These are phyloP conservation scores for Euptelea pleiosperma DNA, from an alignment of 164 flowering plant species.

Conservation along the genomic window DNA sequence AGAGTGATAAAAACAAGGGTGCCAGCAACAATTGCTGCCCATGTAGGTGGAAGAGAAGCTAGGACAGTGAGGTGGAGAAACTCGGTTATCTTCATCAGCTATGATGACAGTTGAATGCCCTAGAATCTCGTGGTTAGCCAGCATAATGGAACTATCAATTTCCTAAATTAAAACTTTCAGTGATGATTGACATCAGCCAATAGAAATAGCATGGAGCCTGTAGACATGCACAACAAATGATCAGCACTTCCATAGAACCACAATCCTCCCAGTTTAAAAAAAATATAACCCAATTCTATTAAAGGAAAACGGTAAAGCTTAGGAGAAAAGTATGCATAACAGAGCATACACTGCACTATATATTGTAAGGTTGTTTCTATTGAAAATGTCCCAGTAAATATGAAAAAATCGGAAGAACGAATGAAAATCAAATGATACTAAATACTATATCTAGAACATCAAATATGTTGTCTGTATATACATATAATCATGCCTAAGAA, in stretches of 20 bases:
- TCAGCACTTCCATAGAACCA: not conserved
- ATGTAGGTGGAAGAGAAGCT: constrained; percentile 41
- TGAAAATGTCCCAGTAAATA: too few species aligned
- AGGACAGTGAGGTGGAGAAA: constrained; percentile 19
- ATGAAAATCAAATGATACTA: too few species aligned
- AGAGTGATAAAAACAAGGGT: constrained; percentile 49
- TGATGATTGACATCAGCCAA: constrained; percentile 6
- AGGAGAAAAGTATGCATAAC: too few species aligned
- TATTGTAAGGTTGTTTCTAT: too few species aligned
- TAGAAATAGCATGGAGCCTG: constrained; percentile 11
- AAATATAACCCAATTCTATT: not conserved
- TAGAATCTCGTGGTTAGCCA: constrained; percentile 17
- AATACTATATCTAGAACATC: too few species aligned
- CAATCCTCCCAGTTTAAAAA: not conserved
- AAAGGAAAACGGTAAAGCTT: not conserved
- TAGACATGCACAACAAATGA: not conserved
- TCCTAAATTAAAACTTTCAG: not conserved
- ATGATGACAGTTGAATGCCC: constrained; percentile 11
- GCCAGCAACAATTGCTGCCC: constrained; percentile 56
- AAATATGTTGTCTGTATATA: too few species aligned
- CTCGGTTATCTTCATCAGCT: constrained; percentile 33
- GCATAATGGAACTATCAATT: constrained; percentile 24
- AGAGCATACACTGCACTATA: too few species aligned
- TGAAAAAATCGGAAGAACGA: too few species aligned
- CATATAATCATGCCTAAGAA: too few species aligned